Base-by-base conservation (phyloP, 1,284 basidiomycete species). In the Porphyrellus sp. region DNA sequence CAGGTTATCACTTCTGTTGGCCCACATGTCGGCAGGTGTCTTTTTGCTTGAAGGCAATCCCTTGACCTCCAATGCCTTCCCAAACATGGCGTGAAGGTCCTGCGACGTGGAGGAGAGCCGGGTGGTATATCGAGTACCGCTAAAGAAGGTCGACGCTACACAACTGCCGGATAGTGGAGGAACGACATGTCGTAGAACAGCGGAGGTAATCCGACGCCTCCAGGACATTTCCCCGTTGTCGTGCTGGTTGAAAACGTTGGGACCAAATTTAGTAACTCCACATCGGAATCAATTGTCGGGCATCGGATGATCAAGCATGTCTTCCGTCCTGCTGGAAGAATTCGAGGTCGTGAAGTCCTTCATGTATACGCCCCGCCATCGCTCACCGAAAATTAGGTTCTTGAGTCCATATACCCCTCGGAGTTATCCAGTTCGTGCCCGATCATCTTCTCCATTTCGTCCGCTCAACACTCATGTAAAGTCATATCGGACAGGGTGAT, bases 371-470 rank as follows among this genome's bases (percentile, higher is more conserved):
- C 15, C 24, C n/a, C 37, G 24, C 33, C 30, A 33, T 49, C 50
- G 35, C 60, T 61, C 48, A 61, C 30, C 31, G 38, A 51, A 31
- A 44, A 45, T 48, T 67, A 96, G 89, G 93, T 97, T 24, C 82
- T 98, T 60, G 93, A 96, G 75, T 89, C 92, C 21, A 98, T 98
- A 70, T 98, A 96, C 72, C 89, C 94, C 9, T 87, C 92, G 63
- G 95, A 98, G 72, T 78, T 98, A 56, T 84, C 89, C 68, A 89
- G 94, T 96, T 75, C 66, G 92, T 89, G 55, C 48, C 56, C 52
- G 55, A 60, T 56, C 61, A 58, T 44, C 53, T 62, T 58, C 39
- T 59, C 55, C 49, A 44, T 53, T 58, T 67, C 63, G 58, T 64
- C 63, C 68, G 70, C 79, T 81, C 72, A 83, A 63, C 56, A 75